Evolutionary conservation across 192 early-diverging fungal genomes (phyloP).

Genomic region (Obelidium mucronatum): DNA sequence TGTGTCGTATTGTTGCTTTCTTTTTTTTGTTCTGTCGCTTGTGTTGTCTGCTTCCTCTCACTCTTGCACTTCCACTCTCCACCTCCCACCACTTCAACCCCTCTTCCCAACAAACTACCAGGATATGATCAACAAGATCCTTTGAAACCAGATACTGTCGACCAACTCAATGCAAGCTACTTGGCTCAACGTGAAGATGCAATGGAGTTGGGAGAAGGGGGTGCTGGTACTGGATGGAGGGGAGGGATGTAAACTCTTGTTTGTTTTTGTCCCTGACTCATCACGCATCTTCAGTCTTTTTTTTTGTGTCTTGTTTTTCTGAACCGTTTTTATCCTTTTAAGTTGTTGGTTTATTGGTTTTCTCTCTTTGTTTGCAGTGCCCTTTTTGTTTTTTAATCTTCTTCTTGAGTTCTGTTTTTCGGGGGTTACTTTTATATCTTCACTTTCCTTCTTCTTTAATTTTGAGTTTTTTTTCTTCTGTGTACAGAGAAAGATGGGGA

Average conservation of each 20-base stretch:
- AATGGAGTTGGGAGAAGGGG: conserved; percentile 34
- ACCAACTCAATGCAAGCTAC: conserved; percentile 45
- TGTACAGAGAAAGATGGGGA: too few relatives aligned
- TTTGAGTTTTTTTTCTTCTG: neutral
- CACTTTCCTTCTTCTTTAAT: neutral
- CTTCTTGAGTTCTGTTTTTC: neutral
- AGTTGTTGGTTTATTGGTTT: conserved; percentile 2
- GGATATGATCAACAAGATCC: conserved; percentile 37
- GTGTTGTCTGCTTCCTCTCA: neutral
- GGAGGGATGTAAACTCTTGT: conserved; percentile 1
- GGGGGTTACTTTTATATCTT: neutral
- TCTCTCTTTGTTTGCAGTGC: neutral
- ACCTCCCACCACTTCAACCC: too few relatives aligned
- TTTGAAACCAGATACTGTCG: conserved; percentile 40
- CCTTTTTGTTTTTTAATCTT: neutral
- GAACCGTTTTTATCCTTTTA: neutral
- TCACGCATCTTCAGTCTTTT: neutral
- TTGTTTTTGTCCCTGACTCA: neutral
- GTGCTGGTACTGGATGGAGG: conserved; percentile 38
- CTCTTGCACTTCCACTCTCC: conserved; percentile 1
- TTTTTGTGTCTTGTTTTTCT: neutral
- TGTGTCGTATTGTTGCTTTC: neutral
- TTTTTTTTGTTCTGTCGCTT: conserved; percentile 4
- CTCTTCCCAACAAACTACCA: conserved; percentile 10
- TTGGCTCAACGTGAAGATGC: conserved; percentile 37